Conservation (phyloP, 352 stramenopile genomes). For the Pythium phragmitis region DNA sequence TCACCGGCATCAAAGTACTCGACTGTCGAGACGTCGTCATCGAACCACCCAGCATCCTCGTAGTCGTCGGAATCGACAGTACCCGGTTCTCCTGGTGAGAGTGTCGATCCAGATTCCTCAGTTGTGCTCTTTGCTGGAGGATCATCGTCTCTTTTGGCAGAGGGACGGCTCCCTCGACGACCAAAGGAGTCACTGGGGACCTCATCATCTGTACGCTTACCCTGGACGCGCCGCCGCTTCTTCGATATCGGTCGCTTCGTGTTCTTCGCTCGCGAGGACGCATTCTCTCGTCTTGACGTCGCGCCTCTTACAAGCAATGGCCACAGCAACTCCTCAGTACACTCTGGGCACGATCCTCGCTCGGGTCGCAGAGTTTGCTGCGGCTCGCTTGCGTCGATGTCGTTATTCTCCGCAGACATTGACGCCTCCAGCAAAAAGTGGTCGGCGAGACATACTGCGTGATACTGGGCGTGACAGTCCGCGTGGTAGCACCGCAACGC, state of each 20-base stretch:
- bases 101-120: not conserved
- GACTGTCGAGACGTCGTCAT: conserved; percentile 1
- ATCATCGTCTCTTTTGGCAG: not conserved
- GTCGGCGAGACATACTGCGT: conserved; percentile 48
- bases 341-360: conserved; percentile 47
- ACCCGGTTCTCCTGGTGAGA: not conserved
- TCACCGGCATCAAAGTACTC: conserved; percentile 9
- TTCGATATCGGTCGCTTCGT: not conserved
- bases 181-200: not conserved
- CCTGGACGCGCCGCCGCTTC: not conserved
- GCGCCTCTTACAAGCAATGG: conserved; percentile 28
- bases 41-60: conserved; percentile 14
- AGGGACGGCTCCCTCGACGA: not conserved
- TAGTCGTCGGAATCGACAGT: not conserved
- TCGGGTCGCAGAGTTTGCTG: conserved; percentile 16
- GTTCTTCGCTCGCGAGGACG: not conserved
- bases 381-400: not conserved
- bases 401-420: not conserved
- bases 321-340: conserved; percentile 43
- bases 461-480: conserved; percentile 41
- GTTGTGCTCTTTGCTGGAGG: not conserved
- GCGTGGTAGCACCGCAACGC: conserved; percentile 44
- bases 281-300: not conserved
- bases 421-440: conserved; percentile 46
- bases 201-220: not conserved